These are phyloP conservation scores for Aspergillus ustus DNA, from an alignment of 2,329 filamentous ascomycete genomes.

Conservation along the genomic window DNA sequence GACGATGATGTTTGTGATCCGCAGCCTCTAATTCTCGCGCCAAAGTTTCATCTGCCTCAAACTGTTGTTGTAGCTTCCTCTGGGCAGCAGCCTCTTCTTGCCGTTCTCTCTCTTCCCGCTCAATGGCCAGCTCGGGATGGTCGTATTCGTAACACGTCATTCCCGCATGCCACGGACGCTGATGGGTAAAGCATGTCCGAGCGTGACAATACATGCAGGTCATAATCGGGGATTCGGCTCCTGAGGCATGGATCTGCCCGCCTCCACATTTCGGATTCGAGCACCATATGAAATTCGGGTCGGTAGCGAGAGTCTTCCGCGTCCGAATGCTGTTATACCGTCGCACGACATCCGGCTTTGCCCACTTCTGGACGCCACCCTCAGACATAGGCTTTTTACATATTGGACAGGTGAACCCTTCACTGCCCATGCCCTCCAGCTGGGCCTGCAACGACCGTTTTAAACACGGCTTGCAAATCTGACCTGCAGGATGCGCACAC, in stretches of 20 bases:
- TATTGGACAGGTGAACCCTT: neutral
- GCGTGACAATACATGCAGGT: constrained; percentile 1
- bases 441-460: neutral
- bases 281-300: constrained; percentile 9
- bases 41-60: neutral
- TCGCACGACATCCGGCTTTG: neutral
- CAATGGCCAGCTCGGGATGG: neutral
- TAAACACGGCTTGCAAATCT: constrained; percentile 1
- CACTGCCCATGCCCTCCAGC: neutral
- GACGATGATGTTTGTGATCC: neutral
- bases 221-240: constrained; percentile 4
- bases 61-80: neutral
- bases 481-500: neutral
- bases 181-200: constrained; percentile 8
- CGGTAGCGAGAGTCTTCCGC: neutral
- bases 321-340: neutral
- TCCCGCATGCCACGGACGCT: constrained; percentile 7
- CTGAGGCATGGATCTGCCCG: constrained; percentile 5
- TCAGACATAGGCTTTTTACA: constrained; percentile 8
- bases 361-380: neutral
- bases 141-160: constrained; percentile 8
- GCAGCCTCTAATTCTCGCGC: neutral
- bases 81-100: neutral
- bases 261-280: constrained; percentile 2
- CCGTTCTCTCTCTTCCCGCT: neutral